Base-by-base conservation (phyloP, 1,139 yeast genomes). In the Eremothecium gossypii region DNA sequence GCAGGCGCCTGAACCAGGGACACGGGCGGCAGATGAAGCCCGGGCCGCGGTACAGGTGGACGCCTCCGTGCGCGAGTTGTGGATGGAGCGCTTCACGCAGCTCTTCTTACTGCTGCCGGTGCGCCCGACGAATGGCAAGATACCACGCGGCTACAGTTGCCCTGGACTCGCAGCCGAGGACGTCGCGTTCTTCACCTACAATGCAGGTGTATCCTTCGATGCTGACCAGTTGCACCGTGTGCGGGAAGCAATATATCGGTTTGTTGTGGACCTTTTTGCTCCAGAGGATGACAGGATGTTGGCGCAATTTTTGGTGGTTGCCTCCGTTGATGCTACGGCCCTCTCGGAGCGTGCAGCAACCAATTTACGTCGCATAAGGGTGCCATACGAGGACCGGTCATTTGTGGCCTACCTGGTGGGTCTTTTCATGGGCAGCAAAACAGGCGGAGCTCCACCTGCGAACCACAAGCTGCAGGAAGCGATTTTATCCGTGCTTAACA, bases 151-250 rank as follows among this genome's bases (percentile, higher is more conserved):
- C 8, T 63, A 64, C 50, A 48, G 72, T 41, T 68, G 76, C 41
- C 84, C 91, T 0, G 95, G 95, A 0, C 63, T 86, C 44, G 68
- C 78, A 20, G 58, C 69, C 0, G 58, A 60, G 0, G 85, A 82
- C 43, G 70, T 72, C 28, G 58, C 73, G 1, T 83, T 77, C 53
- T 74, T 85, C 53, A 79, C 85, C 0, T 70, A 70, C 41, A 76
- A 76, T 48, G 85, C 93, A 4, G 86, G 89, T 10, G 74, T 78
- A 0, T 57, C 72, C 0, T 77, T 73, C 53, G 73, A 72, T 36
- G 65, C 74, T 1, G 68, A 69, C 1, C 77, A 73, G 20, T 61
- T 84, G 33, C 50, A 66, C 1, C 56, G 52, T 0, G 72, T 73
- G 32, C 84, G 81, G 53, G 65, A 62, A 10, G 68, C 73, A 2